These are phyloP conservation scores for Plantago ovata DNA, from an alignment of 257 asterid species.

Conservation along the genomic window DNA sequence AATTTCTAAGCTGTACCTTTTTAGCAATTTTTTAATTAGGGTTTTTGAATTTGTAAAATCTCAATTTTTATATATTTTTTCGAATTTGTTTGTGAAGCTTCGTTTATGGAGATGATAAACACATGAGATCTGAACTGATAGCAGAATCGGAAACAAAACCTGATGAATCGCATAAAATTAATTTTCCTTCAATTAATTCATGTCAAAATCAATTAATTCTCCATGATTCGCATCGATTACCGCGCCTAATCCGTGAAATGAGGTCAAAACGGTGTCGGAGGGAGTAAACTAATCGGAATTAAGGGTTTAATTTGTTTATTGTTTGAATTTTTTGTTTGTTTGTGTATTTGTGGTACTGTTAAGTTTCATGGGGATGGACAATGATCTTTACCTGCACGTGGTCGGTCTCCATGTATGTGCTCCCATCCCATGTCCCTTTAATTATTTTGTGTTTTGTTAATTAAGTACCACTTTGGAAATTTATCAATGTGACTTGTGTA, in stretches of 20 bases:
- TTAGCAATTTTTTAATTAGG: neutral
- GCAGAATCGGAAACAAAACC: slow-evolving; percentile 30
- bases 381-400: slow-evolving; percentile 51
- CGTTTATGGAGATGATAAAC: slow-evolving; percentile 20
- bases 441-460: slow-evolving; percentile 11
- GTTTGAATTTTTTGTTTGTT: slow-evolving; percentile 22
- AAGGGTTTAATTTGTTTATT: neutral
- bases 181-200: slow-evolving; percentile 21
- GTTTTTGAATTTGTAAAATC: slow-evolving; percentile 5
- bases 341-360: slow-evolving; percentile 21
- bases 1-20: neutral
- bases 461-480: slow-evolving; percentile 4
- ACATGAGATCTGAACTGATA: slow-evolving; percentile 24
- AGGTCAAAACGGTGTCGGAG: slow-evolving; percentile 32
- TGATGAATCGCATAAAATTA: slow-evolving; percentile 24
- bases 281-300: slow-evolving; percentile 13
- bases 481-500: neutral
- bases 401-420: slow-evolving; percentile 34
- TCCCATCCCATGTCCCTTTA: slow-evolving; percentile 17
- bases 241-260: slow-evolving; percentile 23
- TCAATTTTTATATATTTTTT: neutral
- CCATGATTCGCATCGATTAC: slow-evolving; percentile 24
- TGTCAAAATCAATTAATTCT: slow-evolving; percentile 10
- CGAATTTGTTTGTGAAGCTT: neutral
- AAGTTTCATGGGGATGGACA: slow-evolving; percentile 54